phyloP scores from a whole-genome alignment of 2,329 filamentous ascomycete genomes.

The Aspergillus melleus region DNA sequence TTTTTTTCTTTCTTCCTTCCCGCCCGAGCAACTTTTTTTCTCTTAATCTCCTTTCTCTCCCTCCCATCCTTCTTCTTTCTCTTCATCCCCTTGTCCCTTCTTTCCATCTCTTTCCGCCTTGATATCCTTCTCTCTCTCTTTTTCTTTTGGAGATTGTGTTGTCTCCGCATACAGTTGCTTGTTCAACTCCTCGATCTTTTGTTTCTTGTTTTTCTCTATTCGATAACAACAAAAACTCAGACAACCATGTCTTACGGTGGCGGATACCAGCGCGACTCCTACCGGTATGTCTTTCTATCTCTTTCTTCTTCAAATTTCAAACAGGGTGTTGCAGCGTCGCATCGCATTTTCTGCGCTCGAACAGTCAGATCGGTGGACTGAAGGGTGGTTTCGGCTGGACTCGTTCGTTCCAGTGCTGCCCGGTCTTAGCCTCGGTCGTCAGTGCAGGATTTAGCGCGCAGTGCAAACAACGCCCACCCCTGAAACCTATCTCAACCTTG shows the following conservation, averaged over 20 bases:
- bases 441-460: neutral
- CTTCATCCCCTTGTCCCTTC: constrained; percentile 21
- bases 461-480: neutral
- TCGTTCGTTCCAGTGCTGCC: neutral
- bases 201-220: constrained; percentile 1
- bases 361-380: neutral
- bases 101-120: constrained; percentile 4
- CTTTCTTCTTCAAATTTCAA: neutral
- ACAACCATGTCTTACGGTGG: constrained; percentile 74
- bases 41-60: constrained; percentile 10
- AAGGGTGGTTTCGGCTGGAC: neutral
- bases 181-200: neutral
- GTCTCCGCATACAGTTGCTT: constrained; percentile 11
- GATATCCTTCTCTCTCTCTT: constrained; percentile 5
- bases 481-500: neutral
- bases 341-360: constrained; percentile 1
- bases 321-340: neutral
- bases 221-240: constrained; percentile 17
- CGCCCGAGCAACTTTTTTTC: constrained; percentile 23
- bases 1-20: constrained; percentile 25
- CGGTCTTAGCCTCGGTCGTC: neutral
- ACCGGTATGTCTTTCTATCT: constrained; percentile 37
- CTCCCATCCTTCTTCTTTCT: constrained; percentile 19
- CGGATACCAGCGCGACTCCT: constrained; percentile 54
- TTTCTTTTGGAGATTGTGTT: constrained; percentile 1